Percentiles rank a stretch among this genome's conserved stretches.
Evolutionary conservation across 805 yeast species (phyloP).

Genomic region (Babjeviella inositovora): DNA sequence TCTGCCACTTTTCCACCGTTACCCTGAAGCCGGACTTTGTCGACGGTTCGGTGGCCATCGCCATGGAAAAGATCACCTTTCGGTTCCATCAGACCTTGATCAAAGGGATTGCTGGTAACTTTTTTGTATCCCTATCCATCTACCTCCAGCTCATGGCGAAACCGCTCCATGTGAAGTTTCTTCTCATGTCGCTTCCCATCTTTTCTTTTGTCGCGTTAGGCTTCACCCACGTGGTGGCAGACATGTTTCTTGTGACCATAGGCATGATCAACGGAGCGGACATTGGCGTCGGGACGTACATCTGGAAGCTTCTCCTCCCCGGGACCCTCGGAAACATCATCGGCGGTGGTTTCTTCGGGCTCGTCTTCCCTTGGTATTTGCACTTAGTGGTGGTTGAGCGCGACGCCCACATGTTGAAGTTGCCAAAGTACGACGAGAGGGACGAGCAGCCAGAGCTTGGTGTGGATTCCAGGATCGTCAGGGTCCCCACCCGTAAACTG

Average conservation of each 20-base stretch:
- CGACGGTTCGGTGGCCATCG: slow-evolving; percentile 29
- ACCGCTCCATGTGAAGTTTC: slow-evolving; percentile 61
- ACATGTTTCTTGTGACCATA: slow-evolving; percentile 53
- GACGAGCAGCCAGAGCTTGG: slow-evolving; percentile 74
- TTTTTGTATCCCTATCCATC: slow-evolving; percentile 60
- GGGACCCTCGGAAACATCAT: slow-evolving; percentile 61
- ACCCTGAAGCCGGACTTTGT: slow-evolving; percentile 21
- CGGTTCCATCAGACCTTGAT: slow-evolving; percentile 48
- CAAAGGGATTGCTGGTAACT: slow-evolving; percentile 66
- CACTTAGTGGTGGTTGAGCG: slow-evolving; percentile 60
- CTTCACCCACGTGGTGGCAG: slow-evolving; percentile 71
- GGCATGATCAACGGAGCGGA: slow-evolving; percentile 57
- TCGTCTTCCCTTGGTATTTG: slow-evolving; percentile 54
- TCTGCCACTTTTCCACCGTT: slow-evolving; percentile 40
- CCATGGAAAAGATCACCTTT: slow-evolving; percentile 20
- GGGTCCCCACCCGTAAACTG: slow-evolving; percentile 13
- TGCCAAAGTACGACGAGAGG: slow-evolving; percentile 54
- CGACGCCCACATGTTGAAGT: slow-evolving; percentile 41
- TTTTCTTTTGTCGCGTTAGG: slow-evolving; percentile 71
- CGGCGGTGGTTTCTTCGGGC: slow-evolving; percentile 61
- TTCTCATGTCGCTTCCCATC: slow-evolving; percentile 50
- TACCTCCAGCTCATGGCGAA: slow-evolving; percentile 66
- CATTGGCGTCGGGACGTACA: slow-evolving; percentile 42
- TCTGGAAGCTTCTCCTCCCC: slow-evolving; percentile 63
- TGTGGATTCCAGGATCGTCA: slow-evolving; percentile 66